Conservation (phyloP, 176 grass and related monocot genomes). For the Tillandsia leiboldiana region DNA sequence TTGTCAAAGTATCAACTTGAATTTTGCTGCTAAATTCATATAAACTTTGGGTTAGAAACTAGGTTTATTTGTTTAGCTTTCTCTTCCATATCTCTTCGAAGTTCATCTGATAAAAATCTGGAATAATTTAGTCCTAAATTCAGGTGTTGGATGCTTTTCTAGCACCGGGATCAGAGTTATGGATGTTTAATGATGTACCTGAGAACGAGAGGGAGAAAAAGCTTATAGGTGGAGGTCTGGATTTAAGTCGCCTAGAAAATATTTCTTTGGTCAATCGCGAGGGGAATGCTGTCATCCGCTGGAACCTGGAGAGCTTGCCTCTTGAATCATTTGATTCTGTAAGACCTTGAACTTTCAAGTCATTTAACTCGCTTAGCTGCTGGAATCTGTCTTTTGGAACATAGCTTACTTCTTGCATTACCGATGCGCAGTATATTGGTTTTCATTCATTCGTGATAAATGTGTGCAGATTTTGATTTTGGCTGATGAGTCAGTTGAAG, state of each 20-base stretch:
- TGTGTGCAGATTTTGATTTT: constrained; percentile 57
- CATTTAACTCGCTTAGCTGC: background rate
- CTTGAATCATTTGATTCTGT: constrained; percentile 68
- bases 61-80: background rate
- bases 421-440: background rate
- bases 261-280: constrained; percentile 46
- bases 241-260: constrained; percentile 61
- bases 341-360: constrained; percentile 10
- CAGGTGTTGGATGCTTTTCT: constrained; percentile 82
- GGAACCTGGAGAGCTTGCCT: constrained; percentile 53
- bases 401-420: constrained; percentile 2
- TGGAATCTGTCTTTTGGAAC: background rate
- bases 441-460: constrained; percentile 11
- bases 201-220: constrained; percentile 57
- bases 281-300: constrained; percentile 63
- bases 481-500: constrained; percentile 61
- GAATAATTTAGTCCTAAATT: constrained; percentile 32
- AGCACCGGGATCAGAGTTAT: constrained; percentile 47
- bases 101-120: background rate
- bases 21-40: background rate
- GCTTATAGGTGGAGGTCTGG: constrained; percentile 43
- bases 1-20: background rate
- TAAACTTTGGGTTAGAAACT: background rate
- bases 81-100: background rate
- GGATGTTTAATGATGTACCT: constrained; percentile 72